phyloP scores from a whole-genome alignment of 2,329 filamentous ascomycete genomes.

The Xylaria sp. region DNA sequence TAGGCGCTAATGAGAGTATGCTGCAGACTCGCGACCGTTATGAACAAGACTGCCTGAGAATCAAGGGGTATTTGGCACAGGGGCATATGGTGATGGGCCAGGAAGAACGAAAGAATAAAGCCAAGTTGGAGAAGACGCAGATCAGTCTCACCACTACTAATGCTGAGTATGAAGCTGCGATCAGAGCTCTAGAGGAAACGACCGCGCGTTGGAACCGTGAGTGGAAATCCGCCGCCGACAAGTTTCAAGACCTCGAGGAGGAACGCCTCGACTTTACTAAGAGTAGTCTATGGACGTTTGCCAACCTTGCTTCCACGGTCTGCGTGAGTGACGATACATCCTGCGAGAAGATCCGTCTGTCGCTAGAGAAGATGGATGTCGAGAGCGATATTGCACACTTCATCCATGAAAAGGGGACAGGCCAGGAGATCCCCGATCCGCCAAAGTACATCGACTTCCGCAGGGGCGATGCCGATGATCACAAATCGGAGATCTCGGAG shows the following conservation, averaged over 20 bases:
- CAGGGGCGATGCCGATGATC: slow-evolving; percentile 77
- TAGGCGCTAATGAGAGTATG: slow-evolving; percentile 6
- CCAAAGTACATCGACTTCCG: slow-evolving; percentile 99
- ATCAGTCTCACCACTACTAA: slow-evolving; percentile 89
- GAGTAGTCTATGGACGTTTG: slow-evolving; percentile 95
- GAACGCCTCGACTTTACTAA: slow-evolving; percentile 96
- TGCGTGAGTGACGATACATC: slow-evolving; percentile 96
- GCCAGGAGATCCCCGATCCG: slow-evolving; percentile 94
- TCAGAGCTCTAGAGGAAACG: slow-evolving; percentile 91
- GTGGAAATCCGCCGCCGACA: slow-evolving; percentile 97
- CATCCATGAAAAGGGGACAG: slow-evolving; percentile 83
- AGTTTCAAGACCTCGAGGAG: slow-evolving; percentile 98
- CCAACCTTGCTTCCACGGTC: slow-evolving; percentile 93
- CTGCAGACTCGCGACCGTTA: slow-evolving; percentile 78
- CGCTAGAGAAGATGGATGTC: slow-evolving; percentile 91
- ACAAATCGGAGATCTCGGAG: slow-evolving; percentile 67
- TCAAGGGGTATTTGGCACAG: slow-evolving; percentile 96
- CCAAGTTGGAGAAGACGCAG: slow-evolving; percentile 97
- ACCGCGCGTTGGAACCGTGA: slow-evolving; percentile 95
- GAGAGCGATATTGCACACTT: slow-evolving; percentile 89
- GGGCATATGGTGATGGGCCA: slow-evolving; percentile 99
- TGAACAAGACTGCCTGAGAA: slow-evolving; percentile 95
- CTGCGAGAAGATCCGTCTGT: slow-evolving; percentile 91
- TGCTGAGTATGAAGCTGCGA: slow-evolving; percentile 85
- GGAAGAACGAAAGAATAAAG: slow-evolving; percentile 97